phyloP scores from a whole-genome alignment of 805 yeast species.

The Candida mattraensis region DNA sequence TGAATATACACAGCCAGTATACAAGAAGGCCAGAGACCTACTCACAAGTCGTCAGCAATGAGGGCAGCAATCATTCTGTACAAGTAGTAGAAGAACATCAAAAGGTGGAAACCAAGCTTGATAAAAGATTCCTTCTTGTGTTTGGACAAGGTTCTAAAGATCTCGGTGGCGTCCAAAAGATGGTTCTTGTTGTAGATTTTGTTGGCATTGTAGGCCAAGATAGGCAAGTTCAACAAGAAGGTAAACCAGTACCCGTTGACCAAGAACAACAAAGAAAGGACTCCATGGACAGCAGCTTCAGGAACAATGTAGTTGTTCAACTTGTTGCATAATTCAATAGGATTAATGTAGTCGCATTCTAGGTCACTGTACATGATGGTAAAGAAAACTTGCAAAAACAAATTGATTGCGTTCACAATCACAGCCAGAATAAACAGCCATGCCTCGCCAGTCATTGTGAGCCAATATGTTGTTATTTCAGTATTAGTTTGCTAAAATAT shows the following conservation, averaged over 20 bases:
- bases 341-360: conserved; percentile 95
- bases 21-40: conserved; percentile 4
- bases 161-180: conserved; percentile 93
- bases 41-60: conserved; percentile 59
- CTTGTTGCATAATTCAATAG: conserved; percentile 92
- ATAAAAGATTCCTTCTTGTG: conserved; percentile 91
- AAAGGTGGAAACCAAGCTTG: conserved; percentile 86
- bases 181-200: conserved; percentile 79
- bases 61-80: conserved; percentile 95
- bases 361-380: conserved; percentile 93
- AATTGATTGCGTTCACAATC: conserved; percentile 78
- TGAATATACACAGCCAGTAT: conserved; percentile 3
- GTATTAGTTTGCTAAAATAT: too few relatives aligned
- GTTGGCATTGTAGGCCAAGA: conserved; percentile 79
- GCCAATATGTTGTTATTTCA: too few relatives aligned
- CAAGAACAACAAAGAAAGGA: conserved; percentile 67
- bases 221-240: conserved; percentile 77
- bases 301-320: conserved; percentile 87
- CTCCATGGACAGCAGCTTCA: conserved; percentile 82
- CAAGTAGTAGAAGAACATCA: conserved; percentile 92
- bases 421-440: conserved; percentile 76
- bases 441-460: conserved; percentile 33
- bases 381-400: conserved; percentile 91
- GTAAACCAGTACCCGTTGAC: conserved; percentile 92
- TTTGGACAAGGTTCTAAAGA: conserved; percentile 87